phyloP scores from a whole-genome alignment of 768 basidiomycete species.

The Leucocoprinus sp. region DNA sequence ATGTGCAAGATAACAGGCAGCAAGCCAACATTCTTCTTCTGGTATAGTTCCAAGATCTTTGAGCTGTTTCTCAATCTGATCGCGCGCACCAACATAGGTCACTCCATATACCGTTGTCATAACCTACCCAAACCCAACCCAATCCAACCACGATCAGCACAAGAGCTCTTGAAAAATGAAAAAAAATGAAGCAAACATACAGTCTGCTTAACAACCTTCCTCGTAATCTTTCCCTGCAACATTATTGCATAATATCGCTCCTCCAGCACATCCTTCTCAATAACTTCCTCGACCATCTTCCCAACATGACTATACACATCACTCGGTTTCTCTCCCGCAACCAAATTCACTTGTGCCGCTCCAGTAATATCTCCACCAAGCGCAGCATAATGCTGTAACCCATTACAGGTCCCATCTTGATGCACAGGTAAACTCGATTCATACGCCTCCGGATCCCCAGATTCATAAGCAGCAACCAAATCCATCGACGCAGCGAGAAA shows the following conservation, averaged over 20 bases:
- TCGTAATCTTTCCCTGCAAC: constrained; percentile 68
- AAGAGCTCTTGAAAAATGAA: background rate
- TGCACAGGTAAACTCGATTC: constrained; percentile 83
- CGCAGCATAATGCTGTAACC: constrained; percentile 97
- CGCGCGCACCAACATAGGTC: constrained; percentile 88
- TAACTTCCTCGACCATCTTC: constrained; percentile 66
- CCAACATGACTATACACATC: constrained; percentile 95
- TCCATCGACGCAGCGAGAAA: constrained; percentile 91
- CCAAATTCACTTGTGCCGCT: constrained; percentile 88
- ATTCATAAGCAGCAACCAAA: constrained; percentile 33
- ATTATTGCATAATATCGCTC: constrained; percentile 49
- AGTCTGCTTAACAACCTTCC: constrained; percentile 98
- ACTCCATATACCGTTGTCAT: constrained; percentile 99
- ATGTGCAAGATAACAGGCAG: constrained; percentile 75
- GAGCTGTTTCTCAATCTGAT: constrained; percentile 89
- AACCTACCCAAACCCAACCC: constrained; percentile 37
- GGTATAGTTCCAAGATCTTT: constrained; percentile 67
- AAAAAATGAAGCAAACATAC: constrained; percentile 30
- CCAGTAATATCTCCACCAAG: constrained; percentile 88
- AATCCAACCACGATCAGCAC: constrained; percentile 2
- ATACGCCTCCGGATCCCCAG: constrained; percentile 40
- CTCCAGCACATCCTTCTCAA: constrained; percentile 46
- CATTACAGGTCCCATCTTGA: constrained; percentile 98
- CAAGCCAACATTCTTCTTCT: constrained; percentile 63
- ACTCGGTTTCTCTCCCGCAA: constrained; percentile 74